Evolutionary conservation across 2,329 filamentous ascomycete genomes (phyloP).

Genomic region (Arachnopeziza araneosa): DNA sequence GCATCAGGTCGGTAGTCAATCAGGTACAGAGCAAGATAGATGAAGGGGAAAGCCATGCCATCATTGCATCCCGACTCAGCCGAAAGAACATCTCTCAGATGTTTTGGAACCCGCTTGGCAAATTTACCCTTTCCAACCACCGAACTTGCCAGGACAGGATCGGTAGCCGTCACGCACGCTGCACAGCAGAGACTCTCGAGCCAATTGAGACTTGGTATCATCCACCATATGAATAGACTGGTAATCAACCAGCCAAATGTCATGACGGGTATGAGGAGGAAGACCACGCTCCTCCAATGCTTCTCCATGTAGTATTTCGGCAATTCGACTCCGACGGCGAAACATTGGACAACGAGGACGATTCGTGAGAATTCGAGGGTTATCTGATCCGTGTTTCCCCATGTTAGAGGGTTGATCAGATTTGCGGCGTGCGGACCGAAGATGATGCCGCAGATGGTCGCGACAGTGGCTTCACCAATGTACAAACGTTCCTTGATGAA

Average conservation of each 20-base stretch:
- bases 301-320: slow-evolving; percentile 95
- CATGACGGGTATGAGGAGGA: slow-evolving; percentile 93
- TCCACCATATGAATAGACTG: slow-evolving; percentile 91
- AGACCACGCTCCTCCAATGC: slow-evolving; percentile 88
- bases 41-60: slow-evolving; percentile 98
- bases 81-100: slow-evolving; percentile 89
- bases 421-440: slow-evolving; percentile 82
- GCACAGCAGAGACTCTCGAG: slow-evolving; percentile 82
- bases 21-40: slow-evolving; percentile 88
- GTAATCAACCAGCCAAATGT: slow-evolving; percentile 92
- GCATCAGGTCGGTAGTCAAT: slow-evolving; percentile 72
- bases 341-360: slow-evolving; percentile 87
- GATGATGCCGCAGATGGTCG: slow-evolving; percentile 80
- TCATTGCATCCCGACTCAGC: slow-evolving; percentile 98
- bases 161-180: slow-evolving; percentile 94
- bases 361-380: slow-evolving; percentile 87
- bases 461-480: slow-evolving; percentile 96
- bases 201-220: slow-evolving; percentile 75
- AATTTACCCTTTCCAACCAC: slow-evolving; percentile 99
- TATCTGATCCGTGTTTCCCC: slow-evolving; percentile 81
- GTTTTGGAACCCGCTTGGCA: slow-evolving; percentile 93
- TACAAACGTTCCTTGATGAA: slow-evolving; percentile 98
- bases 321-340: slow-evolving; percentile 85
- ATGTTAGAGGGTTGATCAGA: slow-evolving; percentile 67
- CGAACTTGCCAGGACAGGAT: slow-evolving; percentile 93